Conservation (phyloP, 352 stramenopile species). For the Phytophthora pini region DNA sequence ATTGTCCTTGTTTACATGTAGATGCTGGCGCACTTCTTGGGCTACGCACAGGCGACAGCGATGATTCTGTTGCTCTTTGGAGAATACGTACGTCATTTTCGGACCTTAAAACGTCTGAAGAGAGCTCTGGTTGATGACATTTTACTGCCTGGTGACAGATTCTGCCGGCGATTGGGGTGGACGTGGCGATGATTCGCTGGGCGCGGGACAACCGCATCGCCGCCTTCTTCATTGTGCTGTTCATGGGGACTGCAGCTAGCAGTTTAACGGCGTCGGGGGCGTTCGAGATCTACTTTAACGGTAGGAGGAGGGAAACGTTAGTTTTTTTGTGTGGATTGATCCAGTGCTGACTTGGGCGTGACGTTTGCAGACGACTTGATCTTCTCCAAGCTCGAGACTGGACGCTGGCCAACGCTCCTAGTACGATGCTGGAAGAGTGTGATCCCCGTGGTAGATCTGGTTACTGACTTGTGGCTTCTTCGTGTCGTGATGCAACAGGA, state of each 20-base stretch:
- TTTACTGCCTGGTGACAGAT: slow-evolving; percentile 38
- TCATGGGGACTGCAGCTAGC: slow-evolving; percentile 69
- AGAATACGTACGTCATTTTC: slow-evolving; percentile 49
- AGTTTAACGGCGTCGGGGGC: slow-evolving; percentile 71
- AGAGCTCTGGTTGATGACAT: slow-evolving; percentile 1
- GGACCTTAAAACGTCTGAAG: neutral
- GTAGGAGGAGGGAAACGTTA: slow-evolving; percentile 28
- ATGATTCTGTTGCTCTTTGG: slow-evolving; percentile 74
- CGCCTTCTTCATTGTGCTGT: slow-evolving; percentile 70
- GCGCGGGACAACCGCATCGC: slow-evolving; percentile 74
- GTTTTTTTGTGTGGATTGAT: neutral
- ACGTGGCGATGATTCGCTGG: slow-evolving; percentile 65
- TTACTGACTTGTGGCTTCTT: slow-evolving; percentile 4
- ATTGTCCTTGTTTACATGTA: slow-evolving; percentile 15
- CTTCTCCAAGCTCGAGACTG: slow-evolving; percentile 77
- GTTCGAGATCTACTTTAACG: slow-evolving; percentile 88
- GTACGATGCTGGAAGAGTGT: slow-evolving; percentile 30
- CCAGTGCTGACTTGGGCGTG: slow-evolving; percentile 6
- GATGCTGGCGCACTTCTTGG: slow-evolving; percentile 50
- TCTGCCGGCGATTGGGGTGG: slow-evolving; percentile 51
- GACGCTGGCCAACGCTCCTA: slow-evolving; percentile 73
- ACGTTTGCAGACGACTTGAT: slow-evolving; percentile 60
- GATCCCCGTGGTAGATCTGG: too few species aligned
- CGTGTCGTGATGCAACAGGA: slow-evolving; percentile 14
- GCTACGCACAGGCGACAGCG: slow-evolving; percentile 52